Evolutionary conservation across 2,329 filamentous ascomycete genomes (phyloP), one percentile per base, ranked within the genome.

Genomic region (Clonostachys byssicola): DNA sequence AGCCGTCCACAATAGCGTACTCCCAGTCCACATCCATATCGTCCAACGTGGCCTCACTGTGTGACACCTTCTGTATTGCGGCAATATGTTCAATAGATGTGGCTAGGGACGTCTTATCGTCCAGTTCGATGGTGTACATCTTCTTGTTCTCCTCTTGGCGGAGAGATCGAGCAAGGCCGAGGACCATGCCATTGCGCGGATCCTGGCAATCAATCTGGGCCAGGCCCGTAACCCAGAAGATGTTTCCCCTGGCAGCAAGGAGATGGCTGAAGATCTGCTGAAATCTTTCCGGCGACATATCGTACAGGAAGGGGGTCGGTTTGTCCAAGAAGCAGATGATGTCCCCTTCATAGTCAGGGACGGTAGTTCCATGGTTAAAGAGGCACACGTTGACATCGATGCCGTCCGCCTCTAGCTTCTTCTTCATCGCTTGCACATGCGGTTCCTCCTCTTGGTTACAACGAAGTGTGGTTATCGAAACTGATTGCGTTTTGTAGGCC

Each of bases 271-370:
- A 20, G 18, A 20, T 20, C 5, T 38, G 17, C 33, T 38, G 10
- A 13, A 47, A 14, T 12, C 41, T 30, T n/a, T 34, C 42, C 12
- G 34, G 34, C 4, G 14, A 30, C 7, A 47, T 33, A 16, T 44
- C 40, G 16, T 47, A 35, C 41, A 47, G 44, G 46, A 39, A 44
- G 34, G 40, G 40, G n/a, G 14, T 6, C 34, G 33, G 35, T 23
- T 39, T 18, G n/a, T 47, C 46, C 5, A 47, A 35, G 9, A 39
- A 34, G 6, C 30, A 43, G 35, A 47, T 43, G 12, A 47, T 23
- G 39, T 47, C 46, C 5, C 18, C 18, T 20, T 20, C 18, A 20
- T 20, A 20, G 18, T 5, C 5, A 20, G 18, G 18, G 5, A 20
- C 18, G 18, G 18, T 20, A 20, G 18, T 4, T 20, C 18, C 5